phyloP scores from a whole-genome alignment of 2,329 filamentous ascomycete species.

The Cladophialophora immunda region DNA sequence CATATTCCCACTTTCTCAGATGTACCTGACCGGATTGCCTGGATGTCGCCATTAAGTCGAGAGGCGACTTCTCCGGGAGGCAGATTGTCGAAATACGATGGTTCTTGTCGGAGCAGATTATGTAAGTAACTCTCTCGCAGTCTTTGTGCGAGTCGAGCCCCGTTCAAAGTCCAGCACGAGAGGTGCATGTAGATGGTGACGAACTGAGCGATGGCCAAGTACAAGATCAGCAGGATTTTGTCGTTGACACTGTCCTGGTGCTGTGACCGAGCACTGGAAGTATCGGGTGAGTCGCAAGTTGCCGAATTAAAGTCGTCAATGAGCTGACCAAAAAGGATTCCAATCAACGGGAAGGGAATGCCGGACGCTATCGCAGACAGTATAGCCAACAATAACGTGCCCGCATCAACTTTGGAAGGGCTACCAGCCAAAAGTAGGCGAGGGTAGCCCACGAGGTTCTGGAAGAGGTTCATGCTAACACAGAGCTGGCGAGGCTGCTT shows the following conservation, averaged over 20 bases:
- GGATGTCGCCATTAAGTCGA: constrained; percentile 57
- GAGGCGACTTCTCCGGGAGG: constrained; percentile 59
- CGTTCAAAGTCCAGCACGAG: constrained; percentile 70
- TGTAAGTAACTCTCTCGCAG: constrained; percentile 60
- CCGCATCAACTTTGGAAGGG: constrained; percentile 46
- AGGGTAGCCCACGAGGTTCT: constrained; percentile 48
- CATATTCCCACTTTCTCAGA: constrained; percentile 61
- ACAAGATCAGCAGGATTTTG: constrained; percentile 70
- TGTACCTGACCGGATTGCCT: constrained; percentile 57
- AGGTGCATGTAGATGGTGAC: constrained; percentile 71
- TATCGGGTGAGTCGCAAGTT: constrained; percentile 23
- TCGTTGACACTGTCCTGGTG: constrained; percentile 58
- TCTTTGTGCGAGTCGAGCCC: constrained; percentile 69
- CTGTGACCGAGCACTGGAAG: background rate
- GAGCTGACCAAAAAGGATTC: constrained; percentile 51
- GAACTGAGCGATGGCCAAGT: constrained; percentile 71
- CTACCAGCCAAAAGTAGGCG: constrained; percentile 49
- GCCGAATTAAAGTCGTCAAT: constrained; percentile 49
- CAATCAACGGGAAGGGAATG: constrained; percentile 50
- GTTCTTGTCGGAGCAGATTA: constrained; percentile 41
- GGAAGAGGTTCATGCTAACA: constrained; percentile 42
- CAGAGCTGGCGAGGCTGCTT: background rate
- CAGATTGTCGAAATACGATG: constrained; percentile 47
- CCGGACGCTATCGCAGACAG: constrained; percentile 49
- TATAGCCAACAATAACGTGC: constrained; percentile 39